Percentiles rank a stretch among this genome's conserved stretches.
These are phyloP conservation scores for Penicillium egyptiacum DNA, from an alignment of 495 filamentous ascomycete genomes.

Conservation along the genomic window DNA sequence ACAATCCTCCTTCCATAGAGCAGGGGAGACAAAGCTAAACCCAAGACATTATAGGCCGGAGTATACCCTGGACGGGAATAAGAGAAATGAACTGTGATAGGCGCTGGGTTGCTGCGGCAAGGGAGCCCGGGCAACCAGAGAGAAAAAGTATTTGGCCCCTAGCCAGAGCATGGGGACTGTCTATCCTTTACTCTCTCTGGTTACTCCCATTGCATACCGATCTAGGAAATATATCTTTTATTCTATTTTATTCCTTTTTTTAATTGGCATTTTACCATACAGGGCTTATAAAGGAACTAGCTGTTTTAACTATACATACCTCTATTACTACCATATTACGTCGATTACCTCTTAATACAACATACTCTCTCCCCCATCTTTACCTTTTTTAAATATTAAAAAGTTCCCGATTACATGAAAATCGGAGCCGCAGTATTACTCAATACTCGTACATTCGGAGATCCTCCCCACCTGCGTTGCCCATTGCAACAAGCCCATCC, in stretches of 20 bases:
- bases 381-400: background rate
- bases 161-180: constrained; percentile 4
- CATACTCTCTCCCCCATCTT: too few relatives aligned
- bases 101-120: constrained; percentile 45
- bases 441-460: constrained; percentile 34
- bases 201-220: constrained; percentile 2
- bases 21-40: constrained; percentile 11
- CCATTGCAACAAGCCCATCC: constrained; percentile 53
- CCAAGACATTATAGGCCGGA: background rate
- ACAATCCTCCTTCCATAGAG: constrained; percentile 13
- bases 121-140: constrained; percentile 47
- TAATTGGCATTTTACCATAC: background rate
- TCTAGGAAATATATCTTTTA: background rate
- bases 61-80: too few relatives aligned
- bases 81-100: constrained; percentile 36
- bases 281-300: constrained; percentile 1
- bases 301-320: background rate
- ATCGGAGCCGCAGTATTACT: constrained; percentile 9
- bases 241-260: background rate
- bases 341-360: background rate
- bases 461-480: constrained; percentile 54
- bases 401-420: constrained; percentile 3
- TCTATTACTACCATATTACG: background rate
- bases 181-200: constrained; percentile 7
- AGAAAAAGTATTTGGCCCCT: constrained; percentile 17